Evolutionary conservation across 371 early-diverging fungal genomes (phyloP).

Genomic region (Mucor mucedo): DNA sequence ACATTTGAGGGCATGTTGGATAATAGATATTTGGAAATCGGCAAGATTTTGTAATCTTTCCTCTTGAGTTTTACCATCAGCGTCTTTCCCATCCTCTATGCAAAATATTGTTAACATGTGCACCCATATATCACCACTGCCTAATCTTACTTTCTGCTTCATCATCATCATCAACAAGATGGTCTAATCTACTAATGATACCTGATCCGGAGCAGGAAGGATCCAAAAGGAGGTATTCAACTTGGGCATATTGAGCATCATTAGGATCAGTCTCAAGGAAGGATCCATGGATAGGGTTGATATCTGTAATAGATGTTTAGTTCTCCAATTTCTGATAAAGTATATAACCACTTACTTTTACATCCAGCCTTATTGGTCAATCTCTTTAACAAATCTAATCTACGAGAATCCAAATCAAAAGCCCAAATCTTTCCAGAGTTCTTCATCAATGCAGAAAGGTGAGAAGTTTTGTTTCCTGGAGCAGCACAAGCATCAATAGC

Average conservation of each 20-base stretch:
- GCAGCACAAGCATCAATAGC: constrained; percentile 99
- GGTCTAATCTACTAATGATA: constrained; percentile 87
- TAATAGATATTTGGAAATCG: constrained; percentile 73
- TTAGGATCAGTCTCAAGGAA: constrained; percentile 73
- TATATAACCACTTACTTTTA: constrained; percentile 66
- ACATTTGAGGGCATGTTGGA: constrained; percentile 79
- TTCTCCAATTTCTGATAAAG: not conserved
- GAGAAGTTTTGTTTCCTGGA: constrained; percentile 98
- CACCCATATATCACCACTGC: not conserved
- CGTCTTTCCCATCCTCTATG: constrained; percentile 17
- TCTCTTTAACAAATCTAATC: constrained; percentile 79
- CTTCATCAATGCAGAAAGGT: constrained; percentile 85
- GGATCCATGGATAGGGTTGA: constrained; percentile 63
- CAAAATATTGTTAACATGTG: not conserved
- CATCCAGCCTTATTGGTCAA: constrained; percentile 82
- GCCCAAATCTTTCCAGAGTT: constrained; percentile 91
- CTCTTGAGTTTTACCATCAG: constrained; percentile 47
- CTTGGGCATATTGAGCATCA: constrained; percentile 67
- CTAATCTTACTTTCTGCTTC: constrained; percentile 30
- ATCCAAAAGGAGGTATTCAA: constrained; percentile 94
- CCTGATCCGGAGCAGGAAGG: constrained; percentile 99
- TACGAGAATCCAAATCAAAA: constrained; percentile 85
- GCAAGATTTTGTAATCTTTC: constrained; percentile 75
- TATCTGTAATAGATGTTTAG: constrained; percentile 41
- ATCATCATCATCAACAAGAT: constrained; percentile 71